Base-by-base conservation (phyloP, 768 basidiomycete genomes). In the Lyophyllum decastes region DNA sequence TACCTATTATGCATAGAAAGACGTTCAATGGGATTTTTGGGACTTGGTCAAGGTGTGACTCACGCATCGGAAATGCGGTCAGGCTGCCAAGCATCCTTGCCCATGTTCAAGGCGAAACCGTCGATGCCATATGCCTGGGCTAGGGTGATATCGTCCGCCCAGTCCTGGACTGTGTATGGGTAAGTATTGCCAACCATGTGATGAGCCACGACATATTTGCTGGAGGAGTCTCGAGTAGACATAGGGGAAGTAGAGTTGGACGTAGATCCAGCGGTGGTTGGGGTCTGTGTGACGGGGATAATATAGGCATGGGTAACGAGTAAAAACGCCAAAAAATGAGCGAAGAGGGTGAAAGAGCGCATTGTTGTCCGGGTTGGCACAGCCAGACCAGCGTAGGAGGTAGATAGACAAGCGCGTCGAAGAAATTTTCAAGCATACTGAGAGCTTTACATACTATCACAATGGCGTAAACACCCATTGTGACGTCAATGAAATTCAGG, bases 71-170 rank as follows among this genome's bases (percentile, higher is more conserved):
- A 77, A 9, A 92, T 82, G 51, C 84, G 82, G 44, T 72, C 73
- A 35, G 79, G 74, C 63, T 90, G 82, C 87, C 88, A 92, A 41
- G 68, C 60, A 63, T 90, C 87, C 0, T 62, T 64, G 22, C 90
- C 90, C 45, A 87, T 77, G 65, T 92, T 92, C 54, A 93, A 76
- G 0, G 87, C 87, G 68, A 89, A 89, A 1, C 77, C 88, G 58
- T 89, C 88, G 61, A 90, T 81, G 16, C 86, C 86, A 55, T 76
- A 79, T 5, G 76, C 67, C 55, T 81, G 72, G 0, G 89, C 89
- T 16, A 85, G 78, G 2, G 61, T 26, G 22, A 89, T 82, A 64
- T 90, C 81, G 50, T 80, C 69, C 68, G 59, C 57, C 79, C 80
- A 82, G 54, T 81, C 78, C 56, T 75, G 62, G 16, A 73, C 54